phyloP scores from a whole-genome alignment of 2,329 filamentous ascomycete species.

The Myriosclerotinia duriaeana region DNA sequence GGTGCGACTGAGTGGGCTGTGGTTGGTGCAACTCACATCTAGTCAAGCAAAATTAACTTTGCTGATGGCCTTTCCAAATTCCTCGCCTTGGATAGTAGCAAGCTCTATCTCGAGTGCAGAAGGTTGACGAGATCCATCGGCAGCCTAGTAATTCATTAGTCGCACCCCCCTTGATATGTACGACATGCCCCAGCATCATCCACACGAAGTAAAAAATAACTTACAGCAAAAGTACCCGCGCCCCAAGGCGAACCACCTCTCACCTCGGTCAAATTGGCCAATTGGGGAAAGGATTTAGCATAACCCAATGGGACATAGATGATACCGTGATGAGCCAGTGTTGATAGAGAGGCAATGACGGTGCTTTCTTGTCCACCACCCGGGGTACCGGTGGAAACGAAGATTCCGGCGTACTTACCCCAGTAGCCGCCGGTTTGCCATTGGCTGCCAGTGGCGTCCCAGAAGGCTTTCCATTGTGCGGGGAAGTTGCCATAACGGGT shows the following conservation, averaged over 20 bases:
- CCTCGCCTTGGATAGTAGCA: slow-evolving; percentile 78
- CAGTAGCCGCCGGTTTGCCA: slow-evolving; percentile 75
- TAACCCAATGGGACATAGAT: slow-evolving; percentile 96
- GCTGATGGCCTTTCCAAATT: slow-evolving; percentile 74
- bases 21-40: slow-evolving; percentile 47
- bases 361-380: slow-evolving; percentile 96
- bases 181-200: too few species aligned
- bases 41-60: slow-evolving; percentile 78
- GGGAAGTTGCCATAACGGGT: slow-evolving; percentile 98
- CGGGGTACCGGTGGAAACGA: slow-evolving; percentile 79
- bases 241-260: slow-evolving; percentile 91
- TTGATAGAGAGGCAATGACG: slow-evolving; percentile 76
- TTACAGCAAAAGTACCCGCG: slow-evolving; percentile 81
- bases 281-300: slow-evolving; percentile 69
- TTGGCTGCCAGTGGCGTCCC: slow-evolving; percentile 85
- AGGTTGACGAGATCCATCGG: slow-evolving; percentile 83
- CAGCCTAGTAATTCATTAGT: slow-evolving; percentile 44
- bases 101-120: slow-evolving; percentile 71
- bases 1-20: background rate
- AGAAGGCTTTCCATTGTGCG: slow-evolving; percentile 85
- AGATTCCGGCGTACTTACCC: slow-evolving; percentile 89
- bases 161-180: background rate
- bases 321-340: slow-evolving; percentile 88
- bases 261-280: slow-evolving; percentile 73
- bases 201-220: slow-evolving; percentile 31